A percentile compares a stretch with the other conserved stretches of the same genome.
phyloP scores from a whole-genome alignment of 179 eudicot genomes.

The Drosera spatulata region DNA sequence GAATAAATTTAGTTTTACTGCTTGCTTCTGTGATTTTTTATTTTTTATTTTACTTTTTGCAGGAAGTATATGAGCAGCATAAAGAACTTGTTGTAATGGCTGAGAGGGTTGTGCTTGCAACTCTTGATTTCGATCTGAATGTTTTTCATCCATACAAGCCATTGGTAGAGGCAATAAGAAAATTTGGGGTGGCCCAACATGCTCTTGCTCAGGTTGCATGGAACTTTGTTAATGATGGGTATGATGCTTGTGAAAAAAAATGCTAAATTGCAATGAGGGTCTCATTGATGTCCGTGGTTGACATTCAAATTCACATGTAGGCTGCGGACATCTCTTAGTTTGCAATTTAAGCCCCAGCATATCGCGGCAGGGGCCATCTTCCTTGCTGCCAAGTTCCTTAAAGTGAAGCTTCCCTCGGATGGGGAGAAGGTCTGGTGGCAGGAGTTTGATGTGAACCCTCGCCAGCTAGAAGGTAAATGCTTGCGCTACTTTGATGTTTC shows the following conservation, averaged over 20 bases:
- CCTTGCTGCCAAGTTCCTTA: constrained; percentile 94
- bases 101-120: constrained; percentile 87
- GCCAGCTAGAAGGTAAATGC: constrained; percentile 78
- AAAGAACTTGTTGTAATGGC: constrained; percentile 79
- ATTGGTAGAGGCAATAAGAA: constrained; percentile 90
- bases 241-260: constrained; percentile 33
- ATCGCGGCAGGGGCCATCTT: constrained; percentile 42
- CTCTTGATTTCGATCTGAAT: constrained; percentile 89
- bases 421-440: constrained; percentile 99
- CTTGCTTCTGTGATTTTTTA: not conserved
- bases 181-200: constrained; percentile 87
- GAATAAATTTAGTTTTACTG: no score
- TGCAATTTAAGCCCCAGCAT: no score
- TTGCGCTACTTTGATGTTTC: not conserved
- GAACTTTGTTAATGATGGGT: constrained; percentile 99
- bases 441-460: constrained; percentile 96
- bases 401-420: constrained; percentile 93
- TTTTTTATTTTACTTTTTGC: not conserved
- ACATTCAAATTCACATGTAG: constrained; percentile 80
- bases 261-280: constrained; percentile 24
- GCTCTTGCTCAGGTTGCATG: constrained; percentile 99
- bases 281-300: constrained; percentile 23
- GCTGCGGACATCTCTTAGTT: constrained; percentile 90
- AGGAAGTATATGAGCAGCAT: constrained; percentile 51
- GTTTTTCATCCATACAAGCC: constrained; percentile 96